phyloP scores from a whole-genome alignment of 345 rosid species.

The Moricandia arvensis region DNA sequence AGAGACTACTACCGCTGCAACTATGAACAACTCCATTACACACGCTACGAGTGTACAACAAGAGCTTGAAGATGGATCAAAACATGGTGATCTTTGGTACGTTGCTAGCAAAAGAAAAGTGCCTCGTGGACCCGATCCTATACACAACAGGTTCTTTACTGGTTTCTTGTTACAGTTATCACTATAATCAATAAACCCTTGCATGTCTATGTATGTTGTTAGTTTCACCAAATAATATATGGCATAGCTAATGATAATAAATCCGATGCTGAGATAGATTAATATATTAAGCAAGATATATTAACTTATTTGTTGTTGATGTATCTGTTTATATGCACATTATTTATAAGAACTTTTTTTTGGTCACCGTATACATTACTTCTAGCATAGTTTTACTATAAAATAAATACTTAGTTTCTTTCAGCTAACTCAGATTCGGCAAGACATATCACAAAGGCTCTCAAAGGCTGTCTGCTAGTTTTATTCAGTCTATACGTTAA shows the following conservation, averaged over 20 bases:
- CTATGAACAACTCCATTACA: conserved; percentile 10
- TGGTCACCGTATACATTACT: conserved; percentile 6
- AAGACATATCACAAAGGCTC: conserved; percentile 29
- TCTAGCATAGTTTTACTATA: conserved; percentile 6
- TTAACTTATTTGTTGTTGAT: background rate
- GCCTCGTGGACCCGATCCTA: conserved; percentile 96
- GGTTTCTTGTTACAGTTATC: background rate
- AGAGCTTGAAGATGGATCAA: conserved; percentile 29
- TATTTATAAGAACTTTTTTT: background rate
- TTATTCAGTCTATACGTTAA: conserved; percentile 34
- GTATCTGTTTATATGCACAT: background rate
- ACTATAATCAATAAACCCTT: conserved; percentile 1
- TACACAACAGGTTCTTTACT: conserved; percentile 75
- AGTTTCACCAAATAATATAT: background rate
- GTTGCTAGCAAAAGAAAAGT: conserved; percentile 76
- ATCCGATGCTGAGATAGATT: background rate
- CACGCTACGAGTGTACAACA: conserved; percentile 17
- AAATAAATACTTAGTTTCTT: conserved; percentile 1
- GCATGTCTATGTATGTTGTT: background rate
- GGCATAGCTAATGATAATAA: background rate
- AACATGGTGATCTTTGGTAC: conserved; percentile 44
- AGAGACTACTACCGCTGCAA: conserved; percentile 1
- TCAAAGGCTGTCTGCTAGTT: conserved; percentile 35
- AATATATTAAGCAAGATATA: background rate
- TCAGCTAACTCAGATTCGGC: conserved; percentile 33